phyloP scores from a whole-genome alignment of 106 monocot species.

The Acorus calamus region DNA sequence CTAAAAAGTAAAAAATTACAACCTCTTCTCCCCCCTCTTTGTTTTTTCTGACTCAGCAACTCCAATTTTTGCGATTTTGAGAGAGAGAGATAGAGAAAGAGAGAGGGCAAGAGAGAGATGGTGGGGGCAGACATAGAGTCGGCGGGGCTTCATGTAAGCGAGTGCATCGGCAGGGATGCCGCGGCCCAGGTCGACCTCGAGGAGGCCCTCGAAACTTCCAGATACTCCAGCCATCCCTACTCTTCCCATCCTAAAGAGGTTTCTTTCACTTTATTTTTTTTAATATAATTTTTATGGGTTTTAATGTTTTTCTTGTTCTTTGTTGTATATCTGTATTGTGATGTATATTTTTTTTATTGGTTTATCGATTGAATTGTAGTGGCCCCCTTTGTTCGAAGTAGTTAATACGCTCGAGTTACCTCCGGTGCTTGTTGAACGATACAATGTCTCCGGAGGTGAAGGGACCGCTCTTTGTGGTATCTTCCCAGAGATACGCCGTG shows the following conservation, averaged over 20 bases:
- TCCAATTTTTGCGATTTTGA: no score
- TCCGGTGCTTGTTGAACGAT: slow-evolving; percentile 64
- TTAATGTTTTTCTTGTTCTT: not conserved
- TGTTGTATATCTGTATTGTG: not conserved
- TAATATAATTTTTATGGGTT: not conserved
- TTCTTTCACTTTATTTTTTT: no score
- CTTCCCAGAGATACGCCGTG: slow-evolving; percentile 79
- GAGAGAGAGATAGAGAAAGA: slow-evolving; percentile 13
- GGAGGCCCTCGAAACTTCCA: slow-evolving; percentile 76
- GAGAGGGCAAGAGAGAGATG: slow-evolving; percentile 39
- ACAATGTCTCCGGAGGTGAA: slow-evolving; percentile 79
- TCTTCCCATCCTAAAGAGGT: slow-evolving; percentile 44
- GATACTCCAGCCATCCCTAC: slow-evolving; percentile 86
- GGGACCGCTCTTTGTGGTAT: slow-evolving; percentile 96
- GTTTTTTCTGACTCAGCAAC: no score
- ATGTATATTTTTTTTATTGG: not conserved
- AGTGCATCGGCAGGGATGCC: slow-evolving; percentile 68
- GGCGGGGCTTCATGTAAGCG: slow-evolving; percentile 74
- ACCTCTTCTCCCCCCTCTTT: no score
- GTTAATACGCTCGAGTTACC: slow-evolving; percentile 69
- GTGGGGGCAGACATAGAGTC: slow-evolving; percentile 76
- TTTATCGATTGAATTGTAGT: slow-evolving; percentile 27
- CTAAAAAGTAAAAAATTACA: no score
- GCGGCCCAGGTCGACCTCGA: slow-evolving; percentile 74
- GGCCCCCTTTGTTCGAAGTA: slow-evolving; percentile 85